These are phyloP conservation scores for Astrocystis sublimbata DNA, from an alignment of 495 filamentous ascomycete species.

Conservation along the genomic window DNA sequence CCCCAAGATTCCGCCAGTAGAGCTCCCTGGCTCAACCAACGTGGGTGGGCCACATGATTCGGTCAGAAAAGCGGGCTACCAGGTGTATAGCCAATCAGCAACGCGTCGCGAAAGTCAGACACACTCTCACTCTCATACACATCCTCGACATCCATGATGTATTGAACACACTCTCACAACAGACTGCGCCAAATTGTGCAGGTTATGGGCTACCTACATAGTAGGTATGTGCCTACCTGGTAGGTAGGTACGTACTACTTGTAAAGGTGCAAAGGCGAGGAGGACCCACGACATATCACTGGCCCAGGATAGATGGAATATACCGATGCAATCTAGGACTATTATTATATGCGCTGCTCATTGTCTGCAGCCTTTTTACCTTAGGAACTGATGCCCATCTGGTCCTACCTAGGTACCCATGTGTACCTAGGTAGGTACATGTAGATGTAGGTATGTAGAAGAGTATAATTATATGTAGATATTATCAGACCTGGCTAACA, in stretches of 20 bases:
- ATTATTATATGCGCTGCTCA: background rate
- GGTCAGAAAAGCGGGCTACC: constrained; percentile 10
- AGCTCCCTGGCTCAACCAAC: constrained; percentile 20
- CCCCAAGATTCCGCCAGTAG: constrained; percentile 15
- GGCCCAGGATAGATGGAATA: background rate
- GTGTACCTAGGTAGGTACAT: too few relatives aligned
- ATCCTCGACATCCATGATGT: too few relatives aligned
- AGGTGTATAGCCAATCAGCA: constrained; percentile 18
- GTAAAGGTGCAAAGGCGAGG: constrained; percentile 5
- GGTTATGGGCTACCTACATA: too few relatives aligned
- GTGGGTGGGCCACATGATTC: background rate
- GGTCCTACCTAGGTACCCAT: too few relatives aligned
- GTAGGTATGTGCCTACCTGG: too few relatives aligned
- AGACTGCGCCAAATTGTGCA: too few relatives aligned
- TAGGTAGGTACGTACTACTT: background rate
- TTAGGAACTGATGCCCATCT: too few relatives aligned
- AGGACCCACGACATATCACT: too few relatives aligned
- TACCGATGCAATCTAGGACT: background rate
- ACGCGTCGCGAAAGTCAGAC: constrained; percentile 12
- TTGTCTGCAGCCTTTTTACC: background rate
- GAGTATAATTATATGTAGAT: too few relatives aligned
- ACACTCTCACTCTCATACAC: background rate
- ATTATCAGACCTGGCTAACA: too few relatives aligned
- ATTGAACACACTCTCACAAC: too few relatives aligned
- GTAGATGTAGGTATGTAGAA: too few relatives aligned